phyloP scores from a whole-genome alignment of 2,329 filamentous ascomycete species.

The Colletotrichum destructivum region DNA sequence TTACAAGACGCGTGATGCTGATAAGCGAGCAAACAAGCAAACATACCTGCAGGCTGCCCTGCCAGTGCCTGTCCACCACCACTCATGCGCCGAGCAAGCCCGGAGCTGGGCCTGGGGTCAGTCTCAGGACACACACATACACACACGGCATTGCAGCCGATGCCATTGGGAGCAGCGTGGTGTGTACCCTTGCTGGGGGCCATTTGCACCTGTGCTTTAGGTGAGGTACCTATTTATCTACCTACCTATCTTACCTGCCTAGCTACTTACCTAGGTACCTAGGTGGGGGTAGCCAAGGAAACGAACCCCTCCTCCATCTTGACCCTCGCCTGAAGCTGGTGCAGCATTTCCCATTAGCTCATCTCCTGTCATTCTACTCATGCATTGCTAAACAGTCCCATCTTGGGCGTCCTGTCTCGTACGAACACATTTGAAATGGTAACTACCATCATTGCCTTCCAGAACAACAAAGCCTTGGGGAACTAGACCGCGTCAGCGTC shows the following conservation, averaged over 20 bases:
- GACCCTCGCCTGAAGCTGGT: slow-evolving; percentile 12
- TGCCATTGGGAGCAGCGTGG: too few relatives aligned
- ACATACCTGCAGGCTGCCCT: not conserved
- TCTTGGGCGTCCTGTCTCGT: slow-evolving; percentile 3
- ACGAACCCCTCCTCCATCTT: slow-evolving; percentile 6
- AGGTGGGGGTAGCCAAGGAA: not conserved
- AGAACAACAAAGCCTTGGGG: not conserved
- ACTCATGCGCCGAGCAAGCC: not conserved
- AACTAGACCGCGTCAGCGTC: not conserved
- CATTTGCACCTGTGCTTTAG: too few relatives aligned
- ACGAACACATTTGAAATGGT: slow-evolving; percentile 1
- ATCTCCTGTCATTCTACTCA: not conserved
- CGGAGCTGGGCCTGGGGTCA: slow-evolving; percentile 4
- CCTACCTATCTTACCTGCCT: too few relatives aligned
- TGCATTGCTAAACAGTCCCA: not conserved
- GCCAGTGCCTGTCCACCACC: not conserved
- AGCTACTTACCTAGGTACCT: too few relatives aligned
- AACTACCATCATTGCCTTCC: not conserved
- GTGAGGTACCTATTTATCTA: too few relatives aligned
- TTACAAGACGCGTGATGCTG: slow-evolving; percentile 9
- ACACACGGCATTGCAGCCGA: too few relatives aligned
- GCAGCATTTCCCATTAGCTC: not conserved
- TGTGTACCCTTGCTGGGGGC: too few relatives aligned
- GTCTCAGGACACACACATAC: too few relatives aligned
- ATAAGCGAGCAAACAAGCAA: slow-evolving; percentile 24